Evolutionary conservation across 108 stramenopile species (phyloP).

Genomic region (Nannochloropsis gaditana): DNA sequence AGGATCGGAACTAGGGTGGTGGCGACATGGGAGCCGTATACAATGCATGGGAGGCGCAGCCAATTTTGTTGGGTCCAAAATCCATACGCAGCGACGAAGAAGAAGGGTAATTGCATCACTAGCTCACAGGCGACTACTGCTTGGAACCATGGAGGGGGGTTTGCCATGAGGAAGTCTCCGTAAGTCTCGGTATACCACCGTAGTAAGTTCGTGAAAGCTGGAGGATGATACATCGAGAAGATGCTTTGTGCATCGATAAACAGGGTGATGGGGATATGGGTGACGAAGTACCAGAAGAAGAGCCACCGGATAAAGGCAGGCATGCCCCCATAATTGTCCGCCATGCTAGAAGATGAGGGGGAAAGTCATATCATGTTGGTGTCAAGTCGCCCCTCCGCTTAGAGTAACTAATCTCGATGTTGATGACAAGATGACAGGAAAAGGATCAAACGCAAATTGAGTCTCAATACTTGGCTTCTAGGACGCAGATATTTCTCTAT

Average conservation of each 20-base stretch:
- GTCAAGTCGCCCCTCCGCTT: no score
- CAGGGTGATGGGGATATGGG: slow-evolving; percentile 74
- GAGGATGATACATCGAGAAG: slow-evolving; percentile 62
- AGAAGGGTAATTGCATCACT: slow-evolving; percentile 72
- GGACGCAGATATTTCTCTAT: no score
- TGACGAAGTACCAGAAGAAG: slow-evolving; percentile 65
- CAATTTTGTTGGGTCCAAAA: slow-evolving; percentile 35
- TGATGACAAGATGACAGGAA: no score
- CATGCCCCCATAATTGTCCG: slow-evolving; percentile 44
- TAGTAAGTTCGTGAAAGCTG: slow-evolving; percentile 56
- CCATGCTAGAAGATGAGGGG: slow-evolving; percentile 66
- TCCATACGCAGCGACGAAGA: slow-evolving; percentile 60
- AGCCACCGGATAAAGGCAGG: slow-evolving; percentile 43
- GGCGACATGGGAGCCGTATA: slow-evolving; percentile 62
- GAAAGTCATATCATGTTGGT: slow-evolving; percentile 52
- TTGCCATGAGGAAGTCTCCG: slow-evolving; percentile 20
- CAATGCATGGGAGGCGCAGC: slow-evolving; percentile 54
- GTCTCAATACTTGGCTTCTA: no score
- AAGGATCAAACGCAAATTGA: no score
- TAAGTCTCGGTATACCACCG: slow-evolving; percentile 62
- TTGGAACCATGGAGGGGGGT: slow-evolving; percentile 53
- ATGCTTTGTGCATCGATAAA: slow-evolving; percentile 66
- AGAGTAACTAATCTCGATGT: no score
- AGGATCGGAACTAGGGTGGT: slow-evolving; percentile 73
- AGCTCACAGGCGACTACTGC: slow-evolving; percentile 62